A percentile compares a stretch with the other conserved stretches of the same genome.
phyloP scores from a whole-genome alignment of 73 alveolate species.

The Paramecium sexaurelia region DNA sequence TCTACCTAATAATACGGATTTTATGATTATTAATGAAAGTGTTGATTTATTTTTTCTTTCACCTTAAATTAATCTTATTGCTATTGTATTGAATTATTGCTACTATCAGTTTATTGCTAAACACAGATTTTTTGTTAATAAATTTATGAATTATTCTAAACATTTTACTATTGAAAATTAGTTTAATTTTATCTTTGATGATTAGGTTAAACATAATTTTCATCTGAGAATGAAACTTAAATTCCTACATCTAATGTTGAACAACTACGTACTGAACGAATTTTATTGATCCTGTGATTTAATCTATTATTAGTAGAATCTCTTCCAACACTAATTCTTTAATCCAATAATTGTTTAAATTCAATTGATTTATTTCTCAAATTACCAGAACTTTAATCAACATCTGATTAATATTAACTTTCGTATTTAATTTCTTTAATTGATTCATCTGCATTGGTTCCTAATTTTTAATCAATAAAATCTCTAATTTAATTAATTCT shows the following conservation, averaged over 20 bases:
- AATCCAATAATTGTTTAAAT: slow-evolving; percentile 13
- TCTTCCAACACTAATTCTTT: not conserved
- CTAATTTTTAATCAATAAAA: slow-evolving; percentile 3
- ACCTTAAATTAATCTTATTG: not conserved
- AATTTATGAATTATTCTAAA: not conserved
- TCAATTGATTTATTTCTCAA: slow-evolving; percentile 47
- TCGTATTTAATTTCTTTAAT: slow-evolving; percentile 1
- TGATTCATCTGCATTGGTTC: not conserved
- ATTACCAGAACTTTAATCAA: not conserved
- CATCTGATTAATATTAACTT: slow-evolving; percentile 27
- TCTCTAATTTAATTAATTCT: slow-evolving; percentile 39
- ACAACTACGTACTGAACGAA: not conserved
- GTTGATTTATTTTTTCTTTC: not conserved
- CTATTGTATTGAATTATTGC: not conserved
- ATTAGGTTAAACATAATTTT: not conserved
- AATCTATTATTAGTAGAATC: not conserved
- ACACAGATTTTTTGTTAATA: not conserved
- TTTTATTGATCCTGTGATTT: not conserved
- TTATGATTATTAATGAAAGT: not conserved
- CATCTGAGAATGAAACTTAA: slow-evolving; percentile 22
- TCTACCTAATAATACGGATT: not conserved
- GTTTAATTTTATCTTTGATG: not conserved
- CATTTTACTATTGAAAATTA: not conserved
- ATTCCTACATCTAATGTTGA: slow-evolving; percentile 39
- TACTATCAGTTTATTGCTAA: not conserved